Base-by-base conservation (phyloP, 2,329 filamentous ascomycete genomes). In the Thielaviopsis punctulata region DNA sequence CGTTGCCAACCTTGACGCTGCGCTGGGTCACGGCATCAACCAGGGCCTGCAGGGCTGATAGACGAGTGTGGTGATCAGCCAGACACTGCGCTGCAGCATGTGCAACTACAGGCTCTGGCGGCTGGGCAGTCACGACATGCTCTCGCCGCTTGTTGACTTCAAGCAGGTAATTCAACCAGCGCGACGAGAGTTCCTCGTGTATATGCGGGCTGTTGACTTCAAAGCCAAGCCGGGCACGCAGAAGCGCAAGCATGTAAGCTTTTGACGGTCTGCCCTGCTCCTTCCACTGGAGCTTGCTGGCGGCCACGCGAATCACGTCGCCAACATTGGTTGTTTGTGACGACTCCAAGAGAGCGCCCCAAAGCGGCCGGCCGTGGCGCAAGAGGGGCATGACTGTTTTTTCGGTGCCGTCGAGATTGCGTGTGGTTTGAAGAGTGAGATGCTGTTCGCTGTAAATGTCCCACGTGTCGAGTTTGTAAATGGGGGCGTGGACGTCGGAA, bases 161-260 rank as follows among this genome's bases (percentile, higher is more conserved):
- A 10, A 55, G 19, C 12, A 46, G 49, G 18, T 55, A 55, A 19
- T 55, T 55, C 22, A 55, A 25, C 53, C 53, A 55, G 44, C 49
- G 25, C 3, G 24, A 39, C 2, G 53, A 27, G 13, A 55, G 39
- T 15, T 55, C 49, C 41, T 55, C 46, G 39, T 55, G 45, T 2
- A 55, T 24, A 1, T 19, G 25, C 1, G 49, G 49, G 19, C 43
- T 46, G 19, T 27, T 24, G n/a, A 55, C 30, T 13, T 49, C 30
- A n/a, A 55, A 52, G 30, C 15, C 25, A 4, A 55, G 8, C 4
- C 25, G 41, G 4, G 49, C 47, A 5, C 53, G 43, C 27, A 52
- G 21, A 25, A 55, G 41, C 10, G 53, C 53, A 23, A 55, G 41
- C 5, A 52, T 18, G 30, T 52, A 48, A 12, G 49, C 45, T 27